Percentiles rank a stretch among this genome's conserved stretches.
These are phyloP conservation scores for Leccinum cinnamomeum DNA, from an alignment of 1,284 basidiomycete genomes.

Conservation along the genomic window DNA sequence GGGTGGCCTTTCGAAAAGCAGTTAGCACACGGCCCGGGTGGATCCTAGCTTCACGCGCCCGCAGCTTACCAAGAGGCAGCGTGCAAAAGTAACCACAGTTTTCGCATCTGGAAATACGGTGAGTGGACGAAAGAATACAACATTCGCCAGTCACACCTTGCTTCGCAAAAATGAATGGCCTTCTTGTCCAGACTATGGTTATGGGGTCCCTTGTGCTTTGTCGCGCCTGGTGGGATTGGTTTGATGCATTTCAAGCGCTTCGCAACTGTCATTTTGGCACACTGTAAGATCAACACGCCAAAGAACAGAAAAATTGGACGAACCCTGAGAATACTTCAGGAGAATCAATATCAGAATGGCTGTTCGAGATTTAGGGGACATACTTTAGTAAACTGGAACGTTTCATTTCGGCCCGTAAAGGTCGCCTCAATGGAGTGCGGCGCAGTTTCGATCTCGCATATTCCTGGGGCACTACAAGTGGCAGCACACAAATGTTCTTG, in stretches of 20 bases:
- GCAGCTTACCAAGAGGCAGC: slow-evolving; percentile 48
- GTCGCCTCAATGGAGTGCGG: slow-evolving; percentile 59
- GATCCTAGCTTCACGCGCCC: not conserved
- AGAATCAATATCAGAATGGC: not conserved
- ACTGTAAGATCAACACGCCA: not conserved
- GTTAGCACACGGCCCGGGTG: not conserved
- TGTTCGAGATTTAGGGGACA: not conserved
- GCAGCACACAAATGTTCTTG: slow-evolving; percentile 50
- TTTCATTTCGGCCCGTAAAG: slow-evolving; percentile 48
- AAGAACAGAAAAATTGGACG: not conserved
- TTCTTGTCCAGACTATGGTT: slow-evolving; percentile 44
- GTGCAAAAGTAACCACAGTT: slow-evolving; percentile 61
- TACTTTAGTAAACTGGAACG: slow-evolving; percentile 52
- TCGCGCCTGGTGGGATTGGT: slow-evolving; percentile 43
- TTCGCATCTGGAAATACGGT: slow-evolving; percentile 42
- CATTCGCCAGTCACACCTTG: slow-evolving; percentile 32
- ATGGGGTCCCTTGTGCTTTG: slow-evolving; percentile 48
- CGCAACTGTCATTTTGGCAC: slow-evolving; percentile 35
- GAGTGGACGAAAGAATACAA: not conserved
- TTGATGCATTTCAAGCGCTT: slow-evolving; percentile 51
- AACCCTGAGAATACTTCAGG: slow-evolving; percentile 32
- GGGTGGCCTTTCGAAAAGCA: slow-evolving; percentile 46
- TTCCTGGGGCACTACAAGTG: slow-evolving; percentile 45
- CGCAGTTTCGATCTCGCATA: slow-evolving; percentile 56
- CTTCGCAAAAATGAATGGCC: slow-evolving; percentile 52